phyloP scores from a whole-genome alignment of 768 basidiomycete genomes.

The Pisolithus albus region DNA sequence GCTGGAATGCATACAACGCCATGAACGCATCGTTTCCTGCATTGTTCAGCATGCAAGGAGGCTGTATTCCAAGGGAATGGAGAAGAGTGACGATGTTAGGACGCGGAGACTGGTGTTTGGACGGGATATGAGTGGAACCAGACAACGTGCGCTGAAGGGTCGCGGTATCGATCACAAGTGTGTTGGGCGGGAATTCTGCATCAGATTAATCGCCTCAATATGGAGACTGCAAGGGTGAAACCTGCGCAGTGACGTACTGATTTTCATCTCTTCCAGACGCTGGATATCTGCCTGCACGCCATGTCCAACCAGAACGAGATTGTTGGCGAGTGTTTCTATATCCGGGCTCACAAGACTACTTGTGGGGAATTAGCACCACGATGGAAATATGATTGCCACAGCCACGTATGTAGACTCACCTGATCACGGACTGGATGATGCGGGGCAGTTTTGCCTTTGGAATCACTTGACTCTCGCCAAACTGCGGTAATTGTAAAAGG shows the following conservation, averaged over 20 bases:
- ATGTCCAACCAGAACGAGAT: constrained; percentile 67
- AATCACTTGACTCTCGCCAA: constrained; percentile 68
- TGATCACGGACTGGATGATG: constrained; percentile 67
- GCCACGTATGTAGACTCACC: constrained; percentile 31
- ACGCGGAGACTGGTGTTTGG: constrained; percentile 52
- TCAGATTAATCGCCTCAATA: neutral
- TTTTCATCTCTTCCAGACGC: constrained; percentile 70
- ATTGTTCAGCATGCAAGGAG: constrained; percentile 50
- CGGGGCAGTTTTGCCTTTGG: constrained; percentile 63
- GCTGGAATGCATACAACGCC: constrained; percentile 60
- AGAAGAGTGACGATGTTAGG: constrained; percentile 61
- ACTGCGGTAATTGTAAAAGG: constrained; percentile 36
- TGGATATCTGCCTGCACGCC: constrained; percentile 47
- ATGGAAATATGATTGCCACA: neutral
- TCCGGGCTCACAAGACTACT: constrained; percentile 74
- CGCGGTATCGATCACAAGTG: constrained; percentile 61
- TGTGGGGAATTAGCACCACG: constrained; percentile 23
- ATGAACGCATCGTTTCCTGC: constrained; percentile 79
- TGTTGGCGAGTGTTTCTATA: constrained; percentile 63
- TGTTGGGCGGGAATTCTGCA: constrained; percentile 67
- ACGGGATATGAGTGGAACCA: constrained; percentile 43
- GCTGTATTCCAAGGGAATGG: constrained; percentile 42
- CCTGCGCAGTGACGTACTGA: constrained; percentile 45
- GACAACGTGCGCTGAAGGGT: constrained; percentile 56
- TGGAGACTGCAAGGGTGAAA: neutral